phyloP scores from a whole-genome alignment of 2,329 filamentous ascomycete species.

The Rutstroemia sp. region DNA sequence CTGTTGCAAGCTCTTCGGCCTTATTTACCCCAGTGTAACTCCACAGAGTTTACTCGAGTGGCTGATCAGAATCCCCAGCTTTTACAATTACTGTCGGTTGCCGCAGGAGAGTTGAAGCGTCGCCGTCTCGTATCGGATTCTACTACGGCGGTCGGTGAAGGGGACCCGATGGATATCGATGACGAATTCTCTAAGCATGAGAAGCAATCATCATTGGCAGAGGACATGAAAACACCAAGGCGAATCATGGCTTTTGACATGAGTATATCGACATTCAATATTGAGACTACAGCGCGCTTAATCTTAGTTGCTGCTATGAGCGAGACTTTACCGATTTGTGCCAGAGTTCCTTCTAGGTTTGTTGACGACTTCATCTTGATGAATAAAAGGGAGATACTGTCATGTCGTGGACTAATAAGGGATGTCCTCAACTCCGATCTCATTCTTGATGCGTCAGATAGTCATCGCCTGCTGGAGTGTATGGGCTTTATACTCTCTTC shows the following conservation, averaged over 20 bases:
- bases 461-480: slow-evolving; percentile 41
- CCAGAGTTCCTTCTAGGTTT: slow-evolving; percentile 43
- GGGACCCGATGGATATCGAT: slow-evolving; percentile 61
- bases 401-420: slow-evolving; percentile 41
- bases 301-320: slow-evolving; percentile 20
- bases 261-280: slow-evolving; percentile 23
- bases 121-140: slow-evolving; percentile 3
- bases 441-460: slow-evolving; percentile 39
- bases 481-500: slow-evolving; percentile 45
- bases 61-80: slow-evolving; percentile 18
- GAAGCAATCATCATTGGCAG: slow-evolving; percentile 38
- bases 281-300: slow-evolving; percentile 18
- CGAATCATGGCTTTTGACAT: slow-evolving; percentile 20
- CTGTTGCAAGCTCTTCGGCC: slow-evolving; percentile 25
- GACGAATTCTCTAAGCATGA: slow-evolving; percentile 54
- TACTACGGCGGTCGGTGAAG: slow-evolving; percentile 25
- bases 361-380: slow-evolving; percentile 43
- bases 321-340: slow-evolving; percentile 23
- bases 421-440: slow-evolving; percentile 50
- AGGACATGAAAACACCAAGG: slow-evolving; percentile 36
- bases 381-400: slow-evolving; percentile 46
- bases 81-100: slow-evolving; percentile 18
- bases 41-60: slow-evolving; percentile 14
- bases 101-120: slow-evolving; percentile 19
- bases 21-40: slow-evolving; percentile 22